Conservation (phyloP, 2,329 filamentous ascomycete species). For the Sporothrix pallida region DNA sequence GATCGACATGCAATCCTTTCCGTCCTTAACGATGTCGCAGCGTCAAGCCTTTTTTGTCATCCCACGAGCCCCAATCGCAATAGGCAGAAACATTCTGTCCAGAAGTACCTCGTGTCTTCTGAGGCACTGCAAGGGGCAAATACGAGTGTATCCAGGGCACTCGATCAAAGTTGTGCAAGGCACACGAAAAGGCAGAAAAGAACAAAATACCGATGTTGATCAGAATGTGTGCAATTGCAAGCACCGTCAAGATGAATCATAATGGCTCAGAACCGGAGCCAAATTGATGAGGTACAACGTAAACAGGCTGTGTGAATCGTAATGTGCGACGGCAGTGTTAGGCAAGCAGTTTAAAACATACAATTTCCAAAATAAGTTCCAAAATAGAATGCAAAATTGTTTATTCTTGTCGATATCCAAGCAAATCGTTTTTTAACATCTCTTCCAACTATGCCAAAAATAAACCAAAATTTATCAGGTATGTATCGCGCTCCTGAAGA, state of each 20-base stretch:
- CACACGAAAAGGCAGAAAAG: not conserved
- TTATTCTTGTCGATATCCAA: constrained; percentile 14
- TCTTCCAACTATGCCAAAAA: not conserved
- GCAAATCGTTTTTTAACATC: not conserved
- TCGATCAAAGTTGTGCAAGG: not conserved
- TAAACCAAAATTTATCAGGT: constrained; percentile 10
- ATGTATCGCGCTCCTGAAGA: not conserved
- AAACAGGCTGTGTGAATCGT: not conserved
- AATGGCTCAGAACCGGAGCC: not conserved
- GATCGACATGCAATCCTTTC: constrained; percentile 7
- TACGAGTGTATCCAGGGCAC: not conserved
- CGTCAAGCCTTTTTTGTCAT: too few relatives aligned
- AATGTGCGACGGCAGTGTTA: not conserved
- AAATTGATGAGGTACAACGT: not conserved
- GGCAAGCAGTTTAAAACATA: not conserved
- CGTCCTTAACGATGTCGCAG: too few relatives aligned
- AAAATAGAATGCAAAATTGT: not conserved
- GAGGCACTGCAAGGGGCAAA: not conserved
- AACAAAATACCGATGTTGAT: not conserved
- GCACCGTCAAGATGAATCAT: not conserved
- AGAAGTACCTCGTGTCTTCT: not conserved
- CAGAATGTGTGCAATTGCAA: too few relatives aligned
- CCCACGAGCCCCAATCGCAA: not conserved
- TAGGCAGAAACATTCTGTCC: not conserved
- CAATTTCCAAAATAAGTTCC: not conserved